Evolutionary conservation across 2,329 filamentous ascomycete genomes (phyloP).

Genomic region (Pyricularia sp.): DNA sequence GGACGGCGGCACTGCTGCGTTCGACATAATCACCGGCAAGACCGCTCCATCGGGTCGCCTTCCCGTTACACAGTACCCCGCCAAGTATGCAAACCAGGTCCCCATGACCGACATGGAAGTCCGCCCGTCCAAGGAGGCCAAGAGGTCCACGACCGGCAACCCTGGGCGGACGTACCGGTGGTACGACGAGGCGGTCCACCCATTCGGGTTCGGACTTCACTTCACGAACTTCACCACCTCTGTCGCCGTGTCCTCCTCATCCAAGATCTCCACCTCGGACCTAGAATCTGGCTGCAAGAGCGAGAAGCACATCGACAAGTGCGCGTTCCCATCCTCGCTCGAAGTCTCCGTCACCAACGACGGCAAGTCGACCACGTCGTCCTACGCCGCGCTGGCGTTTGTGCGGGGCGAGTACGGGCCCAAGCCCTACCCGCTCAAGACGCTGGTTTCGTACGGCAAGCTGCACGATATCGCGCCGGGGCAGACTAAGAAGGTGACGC

Average conservation of each 20-base stretch:
- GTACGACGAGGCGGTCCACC: slow-evolving; percentile 41
- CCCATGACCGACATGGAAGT: slow-evolving; percentile 48
- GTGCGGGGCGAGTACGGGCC: slow-evolving; percentile 35
- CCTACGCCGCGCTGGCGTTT: slow-evolving; percentile 44
- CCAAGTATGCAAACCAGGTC: slow-evolving; percentile 36
- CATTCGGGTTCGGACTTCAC: slow-evolving; percentile 47
- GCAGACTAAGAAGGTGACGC: slow-evolving; percentile 17
- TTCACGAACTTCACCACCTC: slow-evolving; percentile 43
- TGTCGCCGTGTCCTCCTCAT: not conserved
- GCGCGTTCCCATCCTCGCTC: slow-evolving; percentile 6
- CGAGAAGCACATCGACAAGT: slow-evolving; percentile 17
- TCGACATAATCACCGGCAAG: slow-evolving; percentile 43
- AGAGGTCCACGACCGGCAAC: slow-evolving; percentile 9
- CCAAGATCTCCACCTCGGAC: not conserved
- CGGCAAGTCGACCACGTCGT: slow-evolving; percentile 30
- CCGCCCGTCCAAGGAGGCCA: slow-evolving; percentile 19
- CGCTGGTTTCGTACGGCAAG: slow-evolving; percentile 40
- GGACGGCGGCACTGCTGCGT: slow-evolving; percentile 44
- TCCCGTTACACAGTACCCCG: slow-evolving; percentile 47
- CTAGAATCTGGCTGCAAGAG: slow-evolving; percentile 16
- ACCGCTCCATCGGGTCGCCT: slow-evolving; percentile 42
- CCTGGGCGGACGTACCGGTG: slow-evolving; percentile 50
- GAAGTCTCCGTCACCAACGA: slow-evolving; percentile 34
- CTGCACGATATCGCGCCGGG: slow-evolving; percentile 26
- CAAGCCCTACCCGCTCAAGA: slow-evolving; percentile 40